Evolutionary conservation across 2,329 filamentous ascomycete genomes (phyloP).

Genomic region (Rachicladosporium sp.): DNA sequence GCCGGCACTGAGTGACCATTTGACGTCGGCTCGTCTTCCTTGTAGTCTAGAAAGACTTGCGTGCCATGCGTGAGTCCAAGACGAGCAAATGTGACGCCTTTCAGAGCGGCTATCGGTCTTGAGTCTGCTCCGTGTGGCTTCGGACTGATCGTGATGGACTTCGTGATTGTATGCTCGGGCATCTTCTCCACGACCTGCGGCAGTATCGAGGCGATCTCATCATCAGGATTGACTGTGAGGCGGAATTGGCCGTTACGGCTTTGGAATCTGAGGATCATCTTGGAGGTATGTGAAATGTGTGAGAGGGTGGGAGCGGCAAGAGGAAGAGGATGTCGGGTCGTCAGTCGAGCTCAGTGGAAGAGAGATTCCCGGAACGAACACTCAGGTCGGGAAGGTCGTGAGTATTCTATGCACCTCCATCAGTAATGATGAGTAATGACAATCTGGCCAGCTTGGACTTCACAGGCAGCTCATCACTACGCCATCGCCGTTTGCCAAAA

Average conservation of each 20-base stretch:
- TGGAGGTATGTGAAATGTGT: constrained; percentile 13
- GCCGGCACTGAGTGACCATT: constrained; percentile 38
- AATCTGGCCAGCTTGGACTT: no score
- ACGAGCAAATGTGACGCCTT: constrained; percentile 42
- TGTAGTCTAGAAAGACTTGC: constrained; percentile 76
- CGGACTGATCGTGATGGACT: constrained; percentile 47
- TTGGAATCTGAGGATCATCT: constrained; percentile 75
- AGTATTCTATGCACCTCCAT: no score
- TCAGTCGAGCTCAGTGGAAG: no score
- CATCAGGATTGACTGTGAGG: constrained; percentile 60
- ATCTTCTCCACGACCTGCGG: constrained; percentile 46
- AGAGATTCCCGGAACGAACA: no score
- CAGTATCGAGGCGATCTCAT: constrained; percentile 53
- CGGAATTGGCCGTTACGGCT: constrained; percentile 90
- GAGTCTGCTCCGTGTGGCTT: constrained; percentile 48
- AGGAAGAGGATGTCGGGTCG: no score
- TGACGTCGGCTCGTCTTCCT: constrained; percentile 40
- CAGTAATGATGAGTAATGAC: no score
- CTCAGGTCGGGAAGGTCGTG: no score
- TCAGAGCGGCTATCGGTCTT: constrained; percentile 38
- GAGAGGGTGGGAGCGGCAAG: constrained; percentile 3
- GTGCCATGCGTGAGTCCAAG: constrained; percentile 65
- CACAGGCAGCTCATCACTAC: no score
- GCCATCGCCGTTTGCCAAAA: no score
- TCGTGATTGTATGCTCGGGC: constrained; percentile 42